Evolutionary conservation across 202 grass and related monocot species (phyloP).

Genomic region (Cymbopogon flexuosus): DNA sequence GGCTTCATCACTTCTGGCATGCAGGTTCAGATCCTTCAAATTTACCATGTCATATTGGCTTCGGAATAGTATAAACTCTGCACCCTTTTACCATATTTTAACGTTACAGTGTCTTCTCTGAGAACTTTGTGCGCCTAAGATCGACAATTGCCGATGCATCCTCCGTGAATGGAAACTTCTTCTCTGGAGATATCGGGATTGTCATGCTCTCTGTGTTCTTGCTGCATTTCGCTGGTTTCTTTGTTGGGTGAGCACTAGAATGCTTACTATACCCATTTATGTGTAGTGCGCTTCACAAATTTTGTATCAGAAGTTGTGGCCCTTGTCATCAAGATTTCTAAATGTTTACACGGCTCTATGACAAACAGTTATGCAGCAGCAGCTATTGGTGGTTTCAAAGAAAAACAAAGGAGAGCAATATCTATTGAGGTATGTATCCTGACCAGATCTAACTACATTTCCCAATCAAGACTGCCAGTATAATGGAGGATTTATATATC

Average conservation of each 20-base stretch:
- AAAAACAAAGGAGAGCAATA: slow-evolving; percentile 71
- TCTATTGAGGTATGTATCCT: slow-evolving; percentile 65
- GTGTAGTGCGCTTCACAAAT: neutral
- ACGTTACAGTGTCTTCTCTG: slow-evolving; percentile 66
- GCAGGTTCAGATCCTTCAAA: slow-evolving; percentile 48
- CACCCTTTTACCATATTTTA: neutral
- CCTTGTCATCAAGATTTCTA: slow-evolving; percentile 12
- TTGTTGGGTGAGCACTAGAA: slow-evolving; percentile 49
- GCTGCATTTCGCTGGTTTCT: slow-evolving; percentile 71
- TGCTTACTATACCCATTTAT: neutral
- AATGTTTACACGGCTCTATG: neutral
- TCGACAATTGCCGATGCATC: slow-evolving; percentile 46
- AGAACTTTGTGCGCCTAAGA: slow-evolving; percentile 64
- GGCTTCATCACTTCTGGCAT: slow-evolving; percentile 63
- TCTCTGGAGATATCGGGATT: slow-evolving; percentile 36
- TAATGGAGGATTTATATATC: neutral
- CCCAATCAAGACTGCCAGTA: neutral
- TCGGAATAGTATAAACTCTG: slow-evolving; percentile 18
- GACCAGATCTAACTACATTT: neutral
- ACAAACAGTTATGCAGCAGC: slow-evolving; percentile 52
- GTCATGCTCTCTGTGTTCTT: slow-evolving; percentile 57
- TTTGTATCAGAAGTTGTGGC: neutral
- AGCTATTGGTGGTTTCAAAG: slow-evolving; percentile 58
- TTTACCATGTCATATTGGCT: neutral
- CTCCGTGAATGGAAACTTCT: slow-evolving; percentile 17